phyloP scores from a whole-genome alignment of 352 stramenopile genomes.

The Pythium apleroticum region DNA sequence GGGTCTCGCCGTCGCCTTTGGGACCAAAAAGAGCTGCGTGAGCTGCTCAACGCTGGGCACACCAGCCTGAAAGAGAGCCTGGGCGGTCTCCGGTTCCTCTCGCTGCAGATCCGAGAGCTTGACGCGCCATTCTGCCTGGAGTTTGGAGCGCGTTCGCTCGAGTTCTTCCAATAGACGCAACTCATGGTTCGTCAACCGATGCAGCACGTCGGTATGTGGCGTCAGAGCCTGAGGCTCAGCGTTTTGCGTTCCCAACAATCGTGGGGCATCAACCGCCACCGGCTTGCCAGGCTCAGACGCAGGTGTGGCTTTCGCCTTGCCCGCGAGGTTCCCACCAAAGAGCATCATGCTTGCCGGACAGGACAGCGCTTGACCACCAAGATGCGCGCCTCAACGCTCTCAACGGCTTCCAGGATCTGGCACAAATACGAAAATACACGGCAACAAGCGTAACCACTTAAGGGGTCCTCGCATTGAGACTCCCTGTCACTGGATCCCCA shows the following conservation, averaged over 20 bases:
- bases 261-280: neutral
- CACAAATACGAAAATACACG: conserved; percentile 1
- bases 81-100: conserved; percentile 37
- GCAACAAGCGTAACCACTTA: neutral
- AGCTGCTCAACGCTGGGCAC: conserved; percentile 40
- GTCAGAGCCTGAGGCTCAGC: conserved; percentile 26
- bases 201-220: conserved; percentile 60
- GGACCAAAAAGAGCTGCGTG: conserved; percentile 37
- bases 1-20: conserved; percentile 12
- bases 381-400: neutral
- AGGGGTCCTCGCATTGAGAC: neutral
- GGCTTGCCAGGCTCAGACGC: neutral
- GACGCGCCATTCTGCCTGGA: conserved; percentile 67
- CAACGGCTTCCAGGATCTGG: neutral
- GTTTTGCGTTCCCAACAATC: neutral
- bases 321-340: conserved; percentile 65
- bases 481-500: too few relatives aligned
- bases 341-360: conserved; percentile 36
- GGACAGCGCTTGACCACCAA: neutral
- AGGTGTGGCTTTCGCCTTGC: conserved; percentile 1
- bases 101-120: conserved; percentile 57
- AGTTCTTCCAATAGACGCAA: conserved; percentile 73
- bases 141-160: conserved; percentile 64
- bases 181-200: conserved; percentile 77
- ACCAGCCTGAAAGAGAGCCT: conserved; percentile 26